Conservation (phyloP, 2,329 filamentous ascomycete species). For the Diaporthe caulivora region DNA sequence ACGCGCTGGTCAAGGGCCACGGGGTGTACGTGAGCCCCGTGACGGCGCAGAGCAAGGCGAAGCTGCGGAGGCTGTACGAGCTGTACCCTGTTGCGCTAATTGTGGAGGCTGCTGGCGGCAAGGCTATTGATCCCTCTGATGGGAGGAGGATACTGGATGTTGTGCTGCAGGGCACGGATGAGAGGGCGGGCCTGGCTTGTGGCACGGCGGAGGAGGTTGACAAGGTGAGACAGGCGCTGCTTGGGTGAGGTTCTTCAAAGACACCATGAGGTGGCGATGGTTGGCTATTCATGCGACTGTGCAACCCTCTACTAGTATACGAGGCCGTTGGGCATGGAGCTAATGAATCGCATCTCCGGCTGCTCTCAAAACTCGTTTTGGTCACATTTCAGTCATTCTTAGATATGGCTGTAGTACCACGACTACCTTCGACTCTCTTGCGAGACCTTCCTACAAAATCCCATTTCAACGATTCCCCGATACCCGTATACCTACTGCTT, state of each 20-base stretch:
- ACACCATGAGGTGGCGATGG: background rate
- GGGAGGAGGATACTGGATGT: slow-evolving; percentile 57
- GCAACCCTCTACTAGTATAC: background rate
- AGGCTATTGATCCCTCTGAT: slow-evolving; percentile 62
- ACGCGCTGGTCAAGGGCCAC: slow-evolving; percentile 71
- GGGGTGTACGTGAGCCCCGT: slow-evolving; percentile 72
- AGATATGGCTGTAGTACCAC: no score
- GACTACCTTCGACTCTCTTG: background rate
- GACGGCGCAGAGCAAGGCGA: slow-evolving; percentile 63
- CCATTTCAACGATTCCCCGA: background rate
- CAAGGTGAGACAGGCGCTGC: slow-evolving; percentile 45
- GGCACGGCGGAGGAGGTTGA: slow-evolving; percentile 64
- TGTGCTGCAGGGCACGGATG: slow-evolving; percentile 57
- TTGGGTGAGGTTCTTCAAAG: background rate
- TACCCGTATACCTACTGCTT: background rate
- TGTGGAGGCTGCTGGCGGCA: slow-evolving; percentile 70
- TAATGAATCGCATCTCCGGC: background rate
- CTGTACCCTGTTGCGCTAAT: slow-evolving; percentile 70
- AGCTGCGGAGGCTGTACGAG: slow-evolving; percentile 71
- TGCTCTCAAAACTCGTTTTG: no score
- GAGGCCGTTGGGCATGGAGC: background rate
- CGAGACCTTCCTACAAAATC: no score
- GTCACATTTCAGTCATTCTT: background rate
- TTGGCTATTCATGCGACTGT: background rate
- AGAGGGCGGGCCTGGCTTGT: slow-evolving; percentile 63